Evolutionary conservation across 331 rosid species (phyloP), one percentile per base, ranked within the genome.

Genomic region (Spiraea crenata): DNA sequence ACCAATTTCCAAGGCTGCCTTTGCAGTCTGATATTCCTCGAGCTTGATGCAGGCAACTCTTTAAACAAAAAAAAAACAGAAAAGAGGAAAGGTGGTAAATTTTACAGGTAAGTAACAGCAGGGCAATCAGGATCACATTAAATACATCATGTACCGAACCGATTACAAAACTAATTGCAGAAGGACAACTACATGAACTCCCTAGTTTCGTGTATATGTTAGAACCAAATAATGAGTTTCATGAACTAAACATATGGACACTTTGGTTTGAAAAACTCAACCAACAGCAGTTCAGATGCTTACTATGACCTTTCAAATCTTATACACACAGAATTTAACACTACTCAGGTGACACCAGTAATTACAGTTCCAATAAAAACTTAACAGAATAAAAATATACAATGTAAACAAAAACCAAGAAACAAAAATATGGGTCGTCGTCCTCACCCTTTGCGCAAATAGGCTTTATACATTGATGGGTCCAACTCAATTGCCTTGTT

Each of bases 1-100:
- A 63, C 97, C 96, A 1, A 16, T 58, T 78, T 92, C 93, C 75
- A 92, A 74, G 5, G 96, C 96, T 5, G 81, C 76, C 86, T 84
- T 90, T 15, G 98, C 98, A 49, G 97, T 90, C 66, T 88, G 82
- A 76, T 88, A 92, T 77, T 90, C 96, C 81, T 86, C 96, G 9
- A 92, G 97, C 59, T 73, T 88, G 61, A 90, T 25, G 85, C 96
- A 90, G 41, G 98, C 97, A 70, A 52, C 78, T 56, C 98, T 92
- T 77, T 67, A 82, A 55, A 66, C 48, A 56, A 70, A 56, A 65
- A n/a, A n/a, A n/a, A 25, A 25, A 25, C 42, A 11, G 16, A 47
- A 69, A 68, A 74, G 9, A 3, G 42, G 13, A 63, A 5, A 9
- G 45, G 57, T 66, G 55, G 68, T n/a, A 67, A 58, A 6, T 41